A percentile compares a stretch with the other conserved stretches of the same genome.
phyloP scores from a whole-genome alignment of 345 rosid species.

The Iberis pinnata region DNA sequence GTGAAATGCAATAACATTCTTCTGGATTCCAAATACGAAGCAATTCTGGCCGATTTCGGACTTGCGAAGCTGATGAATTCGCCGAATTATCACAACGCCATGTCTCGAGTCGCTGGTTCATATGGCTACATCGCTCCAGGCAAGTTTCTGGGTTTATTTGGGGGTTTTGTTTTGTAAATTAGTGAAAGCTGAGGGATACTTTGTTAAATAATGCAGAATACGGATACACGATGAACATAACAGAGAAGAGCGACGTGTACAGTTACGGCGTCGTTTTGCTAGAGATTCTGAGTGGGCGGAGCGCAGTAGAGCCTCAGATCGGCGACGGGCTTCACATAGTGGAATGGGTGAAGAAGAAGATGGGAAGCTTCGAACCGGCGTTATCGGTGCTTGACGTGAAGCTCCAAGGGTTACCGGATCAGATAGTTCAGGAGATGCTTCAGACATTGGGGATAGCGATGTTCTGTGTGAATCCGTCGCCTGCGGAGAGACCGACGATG shows the following conservation, averaged over 20 bases:
- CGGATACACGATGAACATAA: slow-evolving; percentile 83
- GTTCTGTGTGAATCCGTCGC: slow-evolving; percentile 87
- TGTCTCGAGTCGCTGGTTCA: slow-evolving; percentile 59
- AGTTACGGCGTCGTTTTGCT: slow-evolving; percentile 84
- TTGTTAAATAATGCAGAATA: slow-evolving; percentile 48
- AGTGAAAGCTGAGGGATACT: neutral
- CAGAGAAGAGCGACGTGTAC: slow-evolving; percentile 93
- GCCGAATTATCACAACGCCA: slow-evolving; percentile 33
- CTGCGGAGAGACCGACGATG: slow-evolving; percentile 78
- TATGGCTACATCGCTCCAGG: slow-evolving; percentile 87
- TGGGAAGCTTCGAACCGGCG: slow-evolving; percentile 89
- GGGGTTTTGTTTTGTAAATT: too few species aligned
- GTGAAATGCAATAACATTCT: slow-evolving; percentile 73
- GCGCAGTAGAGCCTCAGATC: slow-evolving; percentile 57
- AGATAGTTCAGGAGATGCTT: slow-evolving; percentile 89
- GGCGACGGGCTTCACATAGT: slow-evolving; percentile 85
- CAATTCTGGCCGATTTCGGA: slow-evolving; percentile 76
- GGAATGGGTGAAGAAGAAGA: slow-evolving; percentile 87
- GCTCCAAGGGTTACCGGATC: slow-evolving; percentile 77
- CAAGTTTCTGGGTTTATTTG: too few species aligned
- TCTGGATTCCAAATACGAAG: slow-evolving; percentile 52
- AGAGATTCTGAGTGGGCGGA: slow-evolving; percentile 74
- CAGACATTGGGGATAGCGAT: slow-evolving; percentile 85
- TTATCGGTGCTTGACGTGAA: slow-evolving; percentile 56
- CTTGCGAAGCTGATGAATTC: slow-evolving; percentile 48